A percentile compares a stretch with the other conserved stretches of the same genome.
These are phyloP conservation scores for Fusarium sp. DNA, from an alignment of 2,329 filamentous ascomycete species.

Conservation along the genomic window DNA sequence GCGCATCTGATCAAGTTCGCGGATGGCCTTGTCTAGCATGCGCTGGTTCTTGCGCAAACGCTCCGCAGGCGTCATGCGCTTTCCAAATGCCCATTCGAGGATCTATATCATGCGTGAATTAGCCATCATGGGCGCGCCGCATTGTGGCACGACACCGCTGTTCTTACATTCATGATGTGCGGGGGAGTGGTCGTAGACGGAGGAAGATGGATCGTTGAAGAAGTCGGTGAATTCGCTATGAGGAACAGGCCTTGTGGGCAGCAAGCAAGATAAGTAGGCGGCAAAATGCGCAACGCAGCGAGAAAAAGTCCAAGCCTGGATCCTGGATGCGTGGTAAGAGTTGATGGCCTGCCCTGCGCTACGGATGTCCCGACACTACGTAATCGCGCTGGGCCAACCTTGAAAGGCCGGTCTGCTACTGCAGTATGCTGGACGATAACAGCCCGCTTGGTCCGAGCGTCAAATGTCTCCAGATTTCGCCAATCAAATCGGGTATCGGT, in stretches of 20 bases:
- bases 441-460: slow-evolving; percentile 32
- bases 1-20: slow-evolving; percentile 93
- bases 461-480: slow-evolving; percentile 23
- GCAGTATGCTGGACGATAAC: slow-evolving; percentile 37
- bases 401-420: too few species aligned
- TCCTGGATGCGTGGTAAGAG: slow-evolving; percentile 37
- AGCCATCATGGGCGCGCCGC: slow-evolving; percentile 35
- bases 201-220: not conserved
- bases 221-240: not conserved
- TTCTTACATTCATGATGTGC: slow-evolving; percentile 50
- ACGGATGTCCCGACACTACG: slow-evolving; percentile 39
- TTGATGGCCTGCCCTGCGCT: slow-evolving; percentile 21
- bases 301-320: slow-evolving; percentile 23
- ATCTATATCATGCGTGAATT: slow-evolving; percentile 68
- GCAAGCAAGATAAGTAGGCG: slow-evolving; percentile 5
- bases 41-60: slow-evolving; percentile 94
- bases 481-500: slow-evolving; percentile 49
- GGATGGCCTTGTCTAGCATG: slow-evolving; percentile 95
- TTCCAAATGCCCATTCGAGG: slow-evolving; percentile 98
- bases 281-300: slow-evolving; percentile 38
- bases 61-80: slow-evolving; percentile 97
- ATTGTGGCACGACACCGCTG: slow-evolving; percentile 37
- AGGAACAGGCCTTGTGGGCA: not conserved
- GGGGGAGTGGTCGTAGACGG: slow-evolving; percentile 27
- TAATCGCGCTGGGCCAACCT: slow-evolving; percentile 35